Conservation (phyloP, 2,329 filamentous ascomycete genomes). For the Verticillium isaacii region DNA sequence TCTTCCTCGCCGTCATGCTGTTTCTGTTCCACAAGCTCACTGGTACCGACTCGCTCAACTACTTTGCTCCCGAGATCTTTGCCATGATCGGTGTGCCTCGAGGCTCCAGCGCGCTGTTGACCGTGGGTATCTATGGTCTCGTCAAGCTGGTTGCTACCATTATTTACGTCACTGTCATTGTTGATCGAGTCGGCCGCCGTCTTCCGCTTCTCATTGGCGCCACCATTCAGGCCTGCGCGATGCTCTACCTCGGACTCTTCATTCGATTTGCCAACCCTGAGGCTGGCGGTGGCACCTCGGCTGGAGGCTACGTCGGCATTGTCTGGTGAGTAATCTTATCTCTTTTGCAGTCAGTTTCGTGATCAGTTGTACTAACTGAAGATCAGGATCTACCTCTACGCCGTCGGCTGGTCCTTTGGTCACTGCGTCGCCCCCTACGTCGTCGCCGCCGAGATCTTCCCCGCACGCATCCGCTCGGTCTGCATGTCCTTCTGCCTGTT, state of each 20-base stretch:
- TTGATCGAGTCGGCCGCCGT: conserved; percentile 21
- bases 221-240: conserved; percentile 15
- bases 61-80: conserved; percentile 34
- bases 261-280: conserved; percentile 27
- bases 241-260: conserved; percentile 24
- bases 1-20: conserved; percentile 27
- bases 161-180: conserved; percentile 23
- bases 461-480: conserved; percentile 21
- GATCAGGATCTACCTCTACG: conserved; percentile 25
- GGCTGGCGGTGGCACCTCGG: conserved; percentile 24
- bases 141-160: conserved; percentile 18
- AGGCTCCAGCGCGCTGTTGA: conserved; percentile 25
- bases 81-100: conserved; percentile 29
- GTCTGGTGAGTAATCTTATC: conserved; percentile 16
- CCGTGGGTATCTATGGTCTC: conserved; percentile 25
- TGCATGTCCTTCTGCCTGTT: conserved; percentile 18
- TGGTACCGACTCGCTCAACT: conserved; percentile 33
- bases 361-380: not conserved
- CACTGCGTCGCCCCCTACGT: conserved; percentile 15
- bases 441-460: conserved; percentile 24
- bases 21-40: conserved; percentile 37
- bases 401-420: conserved; percentile 19
- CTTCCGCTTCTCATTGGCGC: conserved; percentile 20
- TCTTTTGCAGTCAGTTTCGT: no score
- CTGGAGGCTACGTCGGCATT: conserved; percentile 34